Evolutionary conservation across 352 stramenopile genomes (phyloP), one percentile per base, ranked within the genome.

Genomic region (Phytophthora multivora): DNA sequence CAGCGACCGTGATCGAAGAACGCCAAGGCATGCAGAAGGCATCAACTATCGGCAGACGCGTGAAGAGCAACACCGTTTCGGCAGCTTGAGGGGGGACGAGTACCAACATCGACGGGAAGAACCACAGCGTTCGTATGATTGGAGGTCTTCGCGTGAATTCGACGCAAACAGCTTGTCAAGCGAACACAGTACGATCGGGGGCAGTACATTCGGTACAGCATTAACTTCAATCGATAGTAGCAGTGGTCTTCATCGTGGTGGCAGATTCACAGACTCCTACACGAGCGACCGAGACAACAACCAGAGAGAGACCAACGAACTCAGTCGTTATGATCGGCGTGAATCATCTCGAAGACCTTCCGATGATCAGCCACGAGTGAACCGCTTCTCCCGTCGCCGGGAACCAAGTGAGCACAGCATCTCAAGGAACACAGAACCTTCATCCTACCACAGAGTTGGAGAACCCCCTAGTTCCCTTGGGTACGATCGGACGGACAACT

Each of bases 241-340:
- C 28, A 35, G 35, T 21, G 39, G 28, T 9, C n/a, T 11, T 12
- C 23, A 5, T 11, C 26, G 49, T 13, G 38, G 16, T 57, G 39
- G 18, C 4, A 47, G 26, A 3, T 54, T 33, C 5, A 49, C 2
- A 18, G 26, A 21, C 25, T 26, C 45, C 18, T 21, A 35, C 23
- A 40, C 3, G 18, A 61, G 51, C 35, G 23, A 60, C 28, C 42
- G 10, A 30, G 30, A 21, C 12, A 57, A 26, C 15, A 71, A 66
- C 13, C 56, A 66, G 30, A 36, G 42, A 15, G 62, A 71, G 5
- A 18, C 28, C 25, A 53, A 58, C 12, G 45, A 58, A 3, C 30
- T 36, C 3, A 39, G 10, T 35, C 35, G 30, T 30, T n/a, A 23
- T 16, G 23, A 25, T 8, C 23, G 19, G 13, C 15, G 36, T 13